Conservation (phyloP, 2,329 filamentous ascomycete species). For the Colletotrichum eremochloae region DNA sequence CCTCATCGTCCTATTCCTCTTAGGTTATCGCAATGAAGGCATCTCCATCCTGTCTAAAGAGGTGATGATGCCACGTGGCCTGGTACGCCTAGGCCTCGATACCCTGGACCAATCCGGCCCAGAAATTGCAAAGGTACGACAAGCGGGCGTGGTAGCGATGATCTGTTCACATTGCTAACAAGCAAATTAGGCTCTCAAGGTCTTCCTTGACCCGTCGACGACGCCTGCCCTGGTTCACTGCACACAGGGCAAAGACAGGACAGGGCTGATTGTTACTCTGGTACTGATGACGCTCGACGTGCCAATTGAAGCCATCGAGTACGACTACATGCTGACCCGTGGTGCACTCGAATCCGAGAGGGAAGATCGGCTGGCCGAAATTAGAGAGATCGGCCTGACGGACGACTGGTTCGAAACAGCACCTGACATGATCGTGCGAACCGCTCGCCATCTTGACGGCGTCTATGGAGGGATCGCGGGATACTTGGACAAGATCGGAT, state of each 20-base stretch:
- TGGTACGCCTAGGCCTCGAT: conserved; percentile 77
- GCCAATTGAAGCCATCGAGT: conserved; percentile 69
- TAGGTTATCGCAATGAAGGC: conserved; percentile 77
- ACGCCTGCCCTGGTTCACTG: conserved; percentile 83
- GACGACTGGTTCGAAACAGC: conserved; percentile 80
- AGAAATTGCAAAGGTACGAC: conserved; percentile 66
- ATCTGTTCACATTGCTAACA: not conserved
- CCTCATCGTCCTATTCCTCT: conserved; percentile 71
- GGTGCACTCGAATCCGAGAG: conserved; percentile 71
- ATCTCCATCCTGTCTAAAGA: conserved; percentile 77
- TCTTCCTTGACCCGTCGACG: conserved; percentile 57
- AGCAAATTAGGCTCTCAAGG: conserved; percentile 59
- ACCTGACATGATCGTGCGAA: conserved; percentile 70
- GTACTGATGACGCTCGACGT: conserved; percentile 74
- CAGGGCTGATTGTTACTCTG: conserved; percentile 78
- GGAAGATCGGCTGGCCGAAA: conserved; percentile 75
- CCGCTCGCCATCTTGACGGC: conserved; percentile 69
- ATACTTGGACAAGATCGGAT: conserved; percentile 76
- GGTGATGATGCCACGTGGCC: conserved; percentile 79
- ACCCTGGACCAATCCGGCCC: conserved; percentile 76
- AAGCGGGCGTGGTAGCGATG: conserved; percentile 9
- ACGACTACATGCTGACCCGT: conserved; percentile 80
- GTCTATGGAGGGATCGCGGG: conserved; percentile 74
- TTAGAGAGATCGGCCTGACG: conserved; percentile 77
- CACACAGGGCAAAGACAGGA: conserved; percentile 90